These are phyloP conservation scores for Hanseniaspora clermontiae DNA, from an alignment of 805 yeast species.

Conservation along the genomic window DNA sequence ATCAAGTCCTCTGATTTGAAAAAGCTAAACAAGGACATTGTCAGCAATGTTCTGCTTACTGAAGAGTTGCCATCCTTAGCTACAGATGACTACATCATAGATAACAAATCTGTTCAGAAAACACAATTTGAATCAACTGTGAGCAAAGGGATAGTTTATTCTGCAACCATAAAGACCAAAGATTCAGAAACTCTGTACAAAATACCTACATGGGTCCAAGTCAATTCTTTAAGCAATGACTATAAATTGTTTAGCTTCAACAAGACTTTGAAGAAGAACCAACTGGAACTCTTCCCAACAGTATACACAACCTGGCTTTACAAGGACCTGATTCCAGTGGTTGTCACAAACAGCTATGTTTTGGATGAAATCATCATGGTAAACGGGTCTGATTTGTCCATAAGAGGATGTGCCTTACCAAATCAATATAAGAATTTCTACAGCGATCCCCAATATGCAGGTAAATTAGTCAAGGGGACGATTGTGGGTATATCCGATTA, in stretches of 20 bases:
- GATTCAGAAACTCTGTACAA: slow-evolving; percentile 33
- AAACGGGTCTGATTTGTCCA: slow-evolving; percentile 72
- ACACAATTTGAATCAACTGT: slow-evolving; percentile 47
- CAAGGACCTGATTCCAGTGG: slow-evolving; percentile 49
- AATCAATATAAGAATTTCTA: slow-evolving; percentile 13
- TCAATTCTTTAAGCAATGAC: background rate
- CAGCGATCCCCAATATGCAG: background rate
- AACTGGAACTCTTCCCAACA: slow-evolving; percentile 46
- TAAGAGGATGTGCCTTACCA: slow-evolving; percentile 45
- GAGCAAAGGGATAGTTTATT: slow-evolving; percentile 50
- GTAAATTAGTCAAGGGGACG: slow-evolving; percentile 35
- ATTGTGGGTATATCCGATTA: slow-evolving; percentile 62
- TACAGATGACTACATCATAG: slow-evolving; percentile 34
- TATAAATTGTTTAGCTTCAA: slow-evolving; percentile 8
- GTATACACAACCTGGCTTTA: slow-evolving; percentile 58
- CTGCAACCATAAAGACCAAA: slow-evolving; percentile 23
- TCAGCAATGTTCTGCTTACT: background rate
- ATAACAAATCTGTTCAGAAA: slow-evolving; percentile 35
- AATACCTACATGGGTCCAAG: slow-evolving; percentile 61
- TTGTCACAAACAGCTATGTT: slow-evolving; percentile 63
- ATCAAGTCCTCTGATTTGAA: slow-evolving; percentile 70
- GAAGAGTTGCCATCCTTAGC: slow-evolving; percentile 1
- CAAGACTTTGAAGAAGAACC: slow-evolving; percentile 3
- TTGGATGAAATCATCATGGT: slow-evolving; percentile 43
- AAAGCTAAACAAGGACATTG: slow-evolving; percentile 21